Base-by-base conservation (phyloP, 257 asterid species). In the Cinchona pubescens region DNA sequence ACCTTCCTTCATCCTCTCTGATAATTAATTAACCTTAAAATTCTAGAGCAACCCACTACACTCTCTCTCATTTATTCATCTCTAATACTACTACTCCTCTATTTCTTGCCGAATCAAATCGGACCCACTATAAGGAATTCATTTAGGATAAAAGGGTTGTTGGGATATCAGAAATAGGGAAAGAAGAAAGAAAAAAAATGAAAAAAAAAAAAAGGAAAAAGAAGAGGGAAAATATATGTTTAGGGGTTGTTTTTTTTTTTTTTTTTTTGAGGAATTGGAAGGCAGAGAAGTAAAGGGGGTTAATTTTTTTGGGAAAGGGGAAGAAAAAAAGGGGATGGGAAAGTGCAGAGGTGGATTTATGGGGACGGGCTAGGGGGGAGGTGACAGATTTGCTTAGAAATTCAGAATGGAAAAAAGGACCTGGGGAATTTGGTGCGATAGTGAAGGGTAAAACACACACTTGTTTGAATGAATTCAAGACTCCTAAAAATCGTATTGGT, bases 381-480 rank as follows among this genome's bases (percentile, higher is more conserved):
- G 14, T 6, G 63, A 51, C 29, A 25, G 46, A 59, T 29, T 48
- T n/a, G n/a, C n/a, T n/a, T n/a, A n/a, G n/a, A n/a, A n/a, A n/a
- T n/a, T n/a, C n/a, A n/a, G n/a, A n/a, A n/a, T n/a, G n/a, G n/a
- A n/a, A n/a, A 21, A 27, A 46, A 30, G 18, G 30, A 58, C 21
- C 23, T 46, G 46, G 68, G 29, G 45, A n/a, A n/a, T n/a, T 18
- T 32, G 72, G 43, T 72, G 79, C 83, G 79, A 34, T 67, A 49
- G 61, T 66, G 49, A 45, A 82, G 83, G 85, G 46, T 16, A 27
- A 32, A 73, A 82, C 76, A 62, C 67, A 79, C 84, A 82, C 76
- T 58, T 85, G 81, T 71, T 49, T 72, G 63, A 64, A 5, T 43
- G 45, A 32, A 12, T 15, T 25, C 23, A 32, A 19, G 60, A n/a